Percentiles rank a stretch among this genome's conserved stretches.
These are phyloP conservation scores for Senecio squalidus DNA, from an alignment of 140 eudicot species.

Conservation along the genomic window DNA sequence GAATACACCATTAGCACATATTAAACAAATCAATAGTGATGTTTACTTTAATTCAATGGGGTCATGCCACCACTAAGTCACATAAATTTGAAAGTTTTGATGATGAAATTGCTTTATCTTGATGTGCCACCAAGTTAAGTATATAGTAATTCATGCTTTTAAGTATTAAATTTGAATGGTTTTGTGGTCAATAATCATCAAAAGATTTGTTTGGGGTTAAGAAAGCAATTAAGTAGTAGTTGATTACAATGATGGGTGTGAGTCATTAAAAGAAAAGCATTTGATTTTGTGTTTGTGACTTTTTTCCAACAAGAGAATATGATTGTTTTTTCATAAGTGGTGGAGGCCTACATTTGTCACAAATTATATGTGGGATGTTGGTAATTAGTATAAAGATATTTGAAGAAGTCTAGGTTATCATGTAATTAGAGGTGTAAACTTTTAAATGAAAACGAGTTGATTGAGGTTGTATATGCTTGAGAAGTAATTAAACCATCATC, in stretches of 20 bases:
- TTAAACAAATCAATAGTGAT: constrained; percentile 7
- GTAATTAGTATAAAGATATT: background rate
- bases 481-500: background rate
- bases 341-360: constrained; percentile 16
- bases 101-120: constrained; percentile 28
- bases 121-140: constrained; percentile 36
- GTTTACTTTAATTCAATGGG: constrained; percentile 26
- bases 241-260: constrained; percentile 36
- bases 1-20: constrained; percentile 13
- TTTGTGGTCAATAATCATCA: constrained; percentile 38
- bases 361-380: constrained; percentile 6
- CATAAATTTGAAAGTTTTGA: constrained; percentile 22
- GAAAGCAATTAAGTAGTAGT: constrained; percentile 36
- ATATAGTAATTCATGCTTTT: constrained; percentile 28
- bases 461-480: background rate
- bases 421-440: background rate
- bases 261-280: constrained; percentile 18
- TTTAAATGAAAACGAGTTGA: background rate
- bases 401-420: background rate
- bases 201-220: constrained; percentile 21
- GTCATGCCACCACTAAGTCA: constrained; percentile 29
- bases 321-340: constrained; percentile 6
- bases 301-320: constrained; percentile 9
- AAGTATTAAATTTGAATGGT: constrained; percentile 25
- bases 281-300: constrained; percentile 21